Evolutionary conservation across 768 basidiomycete genomes (phyloP), one percentile per base, ranked within the genome.

Genomic region (Phlebiopsis flavidoalba): DNA sequence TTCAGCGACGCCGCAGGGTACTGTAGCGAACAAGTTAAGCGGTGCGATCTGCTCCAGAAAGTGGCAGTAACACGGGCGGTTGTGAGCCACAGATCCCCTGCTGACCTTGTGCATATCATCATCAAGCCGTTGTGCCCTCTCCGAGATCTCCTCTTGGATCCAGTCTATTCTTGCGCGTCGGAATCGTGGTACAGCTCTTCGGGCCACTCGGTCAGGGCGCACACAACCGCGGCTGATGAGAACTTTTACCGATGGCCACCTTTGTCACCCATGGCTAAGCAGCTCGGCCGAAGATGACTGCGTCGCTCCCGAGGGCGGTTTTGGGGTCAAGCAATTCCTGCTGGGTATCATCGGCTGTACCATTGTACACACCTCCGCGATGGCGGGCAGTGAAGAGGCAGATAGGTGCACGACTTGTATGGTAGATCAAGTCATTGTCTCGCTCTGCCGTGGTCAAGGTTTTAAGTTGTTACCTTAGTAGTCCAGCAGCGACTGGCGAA

Each of bases 351-450:
- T 80, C 1, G 85, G 71, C 61, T 85, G 81, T 36, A 86, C 89
- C 69, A 98, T 82, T 10, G 82, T n/a, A n/a, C n/a, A 74, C 1
- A 85, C 84, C 40, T 84, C 84, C 33, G 78, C 76, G 53, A 98
- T 85, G 0, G 80, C 69, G 0, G 86, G 75, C 7, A 97, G 81
- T 15, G 87, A 80, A 1, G 88, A 84, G 4, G 82, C 66, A 0
- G 93, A 77, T 0, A n/a, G 95, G 94, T 0, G n/a, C n/a, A 96
- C 79, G 59, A 92, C 88, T 54, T 92, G 82, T n/a, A 65, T 97
- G 93, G 74, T 98, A 99, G 43, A 99, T 97, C 7, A 97, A 77
- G 72, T 96, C 91, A 71, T 99, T 99, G 72, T 98, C 96, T 35
- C 93, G 84, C 63, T 88, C 84, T 0, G 95, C 91, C 14, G 92